Percentiles rank a stretch among this genome's conserved stretches.
These are phyloP conservation scores for Parascedosporium putredinis DNA, from an alignment of 2,329 filamentous ascomycete species.

Conservation along the genomic window DNA sequence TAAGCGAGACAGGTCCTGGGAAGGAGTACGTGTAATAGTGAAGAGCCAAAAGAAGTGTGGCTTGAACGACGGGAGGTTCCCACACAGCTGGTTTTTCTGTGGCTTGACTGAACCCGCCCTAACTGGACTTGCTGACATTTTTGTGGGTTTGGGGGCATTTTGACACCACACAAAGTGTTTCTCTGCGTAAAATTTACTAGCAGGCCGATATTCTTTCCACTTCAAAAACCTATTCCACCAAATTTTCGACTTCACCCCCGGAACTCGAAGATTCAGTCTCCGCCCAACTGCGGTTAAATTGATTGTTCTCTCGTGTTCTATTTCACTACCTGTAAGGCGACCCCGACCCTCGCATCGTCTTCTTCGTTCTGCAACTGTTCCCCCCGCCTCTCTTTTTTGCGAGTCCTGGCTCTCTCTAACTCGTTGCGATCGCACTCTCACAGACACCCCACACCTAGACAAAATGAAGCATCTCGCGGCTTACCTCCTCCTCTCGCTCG, in stretches of 20 bases:
- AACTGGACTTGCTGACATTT: background rate
- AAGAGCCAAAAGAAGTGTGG: background rate
- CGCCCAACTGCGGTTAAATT: constrained; percentile 98
- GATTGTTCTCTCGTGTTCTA: constrained; percentile 94
- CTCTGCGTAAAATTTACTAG: constrained; percentile 4
- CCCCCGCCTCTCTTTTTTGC: background rate
- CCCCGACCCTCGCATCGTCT: background rate
- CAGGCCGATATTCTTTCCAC: background rate
- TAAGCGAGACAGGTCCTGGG: too few species aligned
- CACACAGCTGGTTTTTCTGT: background rate
- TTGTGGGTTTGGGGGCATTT: constrained; percentile 4
- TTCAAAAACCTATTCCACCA: constrained; percentile 1
- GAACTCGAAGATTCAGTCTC: constrained; percentile 99
- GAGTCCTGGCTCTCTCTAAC: background rate
- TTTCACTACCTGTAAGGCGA: constrained; percentile 8
- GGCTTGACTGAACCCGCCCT: background rate
- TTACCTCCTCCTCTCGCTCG: constrained; percentile 93
- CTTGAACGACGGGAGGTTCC: background rate
- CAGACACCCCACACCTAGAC: constrained; percentile 12
- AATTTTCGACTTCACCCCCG: constrained; percentile 22
- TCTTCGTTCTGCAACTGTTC: too few species aligned
- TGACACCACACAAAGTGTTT: constrained; percentile 8
- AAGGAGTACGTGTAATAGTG: too few species aligned
- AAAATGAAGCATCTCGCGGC: constrained; percentile 99
- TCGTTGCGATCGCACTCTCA: background rate